Percentiles rank a stretch among this genome's conserved stretches.
These are phyloP conservation scores for Thamnidium elegans DNA, from an alignment of 192 early-diverging fungal genomes.

Conservation along the genomic window DNA sequence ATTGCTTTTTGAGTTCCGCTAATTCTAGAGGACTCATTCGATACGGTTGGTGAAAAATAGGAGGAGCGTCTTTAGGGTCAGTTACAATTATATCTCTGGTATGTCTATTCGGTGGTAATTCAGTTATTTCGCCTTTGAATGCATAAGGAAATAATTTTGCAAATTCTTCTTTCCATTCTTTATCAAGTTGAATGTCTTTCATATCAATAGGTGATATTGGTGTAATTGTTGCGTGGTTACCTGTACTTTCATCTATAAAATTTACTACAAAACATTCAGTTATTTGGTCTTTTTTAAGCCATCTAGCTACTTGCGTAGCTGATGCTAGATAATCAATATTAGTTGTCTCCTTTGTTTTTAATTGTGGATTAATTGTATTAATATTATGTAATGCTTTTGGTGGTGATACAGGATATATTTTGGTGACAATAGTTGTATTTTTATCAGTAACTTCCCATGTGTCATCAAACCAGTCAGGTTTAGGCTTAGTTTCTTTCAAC, in stretches of 20 bases:
- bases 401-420: too few relatives aligned
- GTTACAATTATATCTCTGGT: too few relatives aligned
- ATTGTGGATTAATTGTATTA: too few relatives aligned
- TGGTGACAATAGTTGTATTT: too few relatives aligned
- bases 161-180: neutral
- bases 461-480: neutral
- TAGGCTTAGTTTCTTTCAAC: neutral
- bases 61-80: neutral
- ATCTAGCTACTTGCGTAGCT: neutral
- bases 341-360: too few relatives aligned
- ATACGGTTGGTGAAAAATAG: conserved; percentile 12
- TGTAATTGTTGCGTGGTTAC: neutral
- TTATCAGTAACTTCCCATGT: neutral
- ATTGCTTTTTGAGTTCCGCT: conserved; percentile 7
- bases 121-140: neutral
- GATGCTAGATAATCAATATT: neutral
- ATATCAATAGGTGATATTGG: neutral
- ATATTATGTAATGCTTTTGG: too few relatives aligned
- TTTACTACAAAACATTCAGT: neutral
- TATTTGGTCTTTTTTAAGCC: neutral
- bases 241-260: neutral
- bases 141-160: neutral
- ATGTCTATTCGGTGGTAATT: neutral
- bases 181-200: neutral
- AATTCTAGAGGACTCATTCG: conserved; percentile 19